These are phyloP conservation scores for Alternaria alternata DNA, from an alignment of 2,329 filamentous ascomycete genomes.

Conservation along the genomic window DNA sequence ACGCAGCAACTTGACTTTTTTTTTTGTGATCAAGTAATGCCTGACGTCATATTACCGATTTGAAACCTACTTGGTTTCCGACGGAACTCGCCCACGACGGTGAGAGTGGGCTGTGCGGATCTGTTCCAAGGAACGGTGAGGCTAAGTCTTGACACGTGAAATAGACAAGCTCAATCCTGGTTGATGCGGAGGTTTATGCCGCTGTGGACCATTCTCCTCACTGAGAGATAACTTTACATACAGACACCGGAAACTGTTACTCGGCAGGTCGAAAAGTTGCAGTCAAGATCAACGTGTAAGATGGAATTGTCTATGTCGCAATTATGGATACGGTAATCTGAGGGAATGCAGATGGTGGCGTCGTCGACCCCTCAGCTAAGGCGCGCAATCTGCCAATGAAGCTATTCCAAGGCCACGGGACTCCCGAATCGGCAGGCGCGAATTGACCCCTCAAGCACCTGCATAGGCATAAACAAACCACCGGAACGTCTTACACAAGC, in stretches of 20 bases:
- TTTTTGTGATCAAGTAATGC: slow-evolving; percentile 11
- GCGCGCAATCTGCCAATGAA: slow-evolving; percentile 12
- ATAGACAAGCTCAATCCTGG: slow-evolving; percentile 9
- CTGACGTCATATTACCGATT: slow-evolving; percentile 27
- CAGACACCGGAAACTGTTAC: background rate
- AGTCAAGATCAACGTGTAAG: background rate
- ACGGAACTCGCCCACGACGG: slow-evolving; percentile 2
- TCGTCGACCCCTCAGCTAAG: slow-evolving; percentile 11
- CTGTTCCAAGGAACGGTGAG: slow-evolving; percentile 15
- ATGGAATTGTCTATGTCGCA: background rate
- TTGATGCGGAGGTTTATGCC: slow-evolving; percentile 9
- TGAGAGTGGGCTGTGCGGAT: slow-evolving; percentile 9
- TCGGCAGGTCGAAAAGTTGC: background rate
- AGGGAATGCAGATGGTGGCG: slow-evolving; percentile 14
- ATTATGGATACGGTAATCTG: slow-evolving; percentile 1
- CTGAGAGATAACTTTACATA: background rate
- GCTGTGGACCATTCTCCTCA: slow-evolving; percentile 2
- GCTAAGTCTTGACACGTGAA: slow-evolving; percentile 12
- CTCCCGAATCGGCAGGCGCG: slow-evolving; percentile 27
- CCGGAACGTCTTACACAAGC: slow-evolving; percentile 7
- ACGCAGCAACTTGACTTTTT: slow-evolving; percentile 10
- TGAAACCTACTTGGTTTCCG: slow-evolving; percentile 27
- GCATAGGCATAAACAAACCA: slow-evolving; percentile 16
- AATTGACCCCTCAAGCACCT: slow-evolving; percentile 26
- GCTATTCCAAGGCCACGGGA: slow-evolving; percentile 12